phyloP scores from a whole-genome alignment of 2,329 filamentous ascomycete genomes.

The Diaporthe sp. region DNA sequence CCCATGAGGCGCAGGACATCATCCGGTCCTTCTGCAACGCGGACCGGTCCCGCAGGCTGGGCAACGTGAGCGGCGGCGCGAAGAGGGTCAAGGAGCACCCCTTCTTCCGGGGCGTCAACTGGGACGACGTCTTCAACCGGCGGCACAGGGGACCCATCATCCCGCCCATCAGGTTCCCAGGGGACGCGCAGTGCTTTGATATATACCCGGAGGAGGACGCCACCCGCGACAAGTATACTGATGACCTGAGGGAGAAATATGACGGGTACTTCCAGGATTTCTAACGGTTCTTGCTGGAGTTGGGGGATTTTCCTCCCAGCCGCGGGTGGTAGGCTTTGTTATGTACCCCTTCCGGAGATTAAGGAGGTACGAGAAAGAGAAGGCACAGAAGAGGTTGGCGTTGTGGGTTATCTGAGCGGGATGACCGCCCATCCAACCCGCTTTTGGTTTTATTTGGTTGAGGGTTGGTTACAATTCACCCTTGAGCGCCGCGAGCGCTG shows the following conservation, averaged over 20 bases:
- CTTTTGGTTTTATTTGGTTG: not conserved
- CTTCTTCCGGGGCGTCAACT: slow-evolving; percentile 81
- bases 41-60: slow-evolving; percentile 82
- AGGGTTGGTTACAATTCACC: not conserved
- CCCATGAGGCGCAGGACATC: slow-evolving; percentile 78
- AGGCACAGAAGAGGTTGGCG: not conserved
- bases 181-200: slow-evolving; percentile 86
- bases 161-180: slow-evolving; percentile 79
- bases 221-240: slow-evolving; percentile 75
- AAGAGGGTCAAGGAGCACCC: slow-evolving; percentile 79
- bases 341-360: not conserved
- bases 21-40: slow-evolving; percentile 84
- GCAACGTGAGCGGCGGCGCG: slow-evolving; percentile 83
- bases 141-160: slow-evolving; percentile 79
- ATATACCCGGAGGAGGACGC: slow-evolving; percentile 84
- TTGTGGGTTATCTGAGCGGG: not conserved
- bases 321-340: not conserved
- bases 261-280: slow-evolving; percentile 81
- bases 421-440: not conserved
- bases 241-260: slow-evolving; percentile 77
- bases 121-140: slow-evolving; percentile 78
- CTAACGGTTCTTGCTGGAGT: slow-evolving; percentile 53
- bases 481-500: not conserved
- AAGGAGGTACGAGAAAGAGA: not conserved
- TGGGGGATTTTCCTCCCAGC: not conserved